A percentile compares a stretch with the other conserved stretches of the same genome.
Evolutionary conservation across 257 asterid genomes (phyloP).

Genomic region (Capsicum baccatum): DNA sequence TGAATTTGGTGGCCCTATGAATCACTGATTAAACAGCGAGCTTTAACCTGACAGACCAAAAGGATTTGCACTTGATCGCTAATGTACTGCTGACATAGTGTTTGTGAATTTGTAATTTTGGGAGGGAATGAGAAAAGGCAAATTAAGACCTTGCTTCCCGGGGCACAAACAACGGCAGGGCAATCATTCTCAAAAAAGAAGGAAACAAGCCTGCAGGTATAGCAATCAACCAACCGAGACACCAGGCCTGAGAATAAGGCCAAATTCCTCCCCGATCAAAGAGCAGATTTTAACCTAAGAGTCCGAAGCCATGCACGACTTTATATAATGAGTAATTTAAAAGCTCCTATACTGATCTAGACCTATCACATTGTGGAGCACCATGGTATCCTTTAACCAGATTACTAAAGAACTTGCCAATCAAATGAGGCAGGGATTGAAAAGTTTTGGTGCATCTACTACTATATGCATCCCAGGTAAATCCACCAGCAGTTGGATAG

Average conservation of each 20-base stretch:
- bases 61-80: neutral
- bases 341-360: neutral
- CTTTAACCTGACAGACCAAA: neutral
- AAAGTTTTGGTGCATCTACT: neutral
- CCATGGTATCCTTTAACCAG: neutral
- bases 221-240: neutral
- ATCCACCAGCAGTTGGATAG: constrained; percentile 13
- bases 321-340: neutral
- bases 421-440: neutral
- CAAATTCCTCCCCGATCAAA: neutral
- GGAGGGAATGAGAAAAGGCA: neutral
- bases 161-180: neutral
- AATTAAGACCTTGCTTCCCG: neutral
- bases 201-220: neutral
- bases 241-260: neutral
- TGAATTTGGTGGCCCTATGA: neutral
- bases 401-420: neutral
- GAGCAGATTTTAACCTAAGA: constrained; percentile 1
- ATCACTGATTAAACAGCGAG: neutral
- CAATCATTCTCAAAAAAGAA: neutral
- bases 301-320: neutral
- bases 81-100: neutral
- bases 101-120: neutral
- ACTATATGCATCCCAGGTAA: constrained; percentile 15
- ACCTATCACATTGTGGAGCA: neutral